phyloP scores from a whole-genome alignment of 164 flowering plant genomes.

The Platanus orientalis region DNA sequence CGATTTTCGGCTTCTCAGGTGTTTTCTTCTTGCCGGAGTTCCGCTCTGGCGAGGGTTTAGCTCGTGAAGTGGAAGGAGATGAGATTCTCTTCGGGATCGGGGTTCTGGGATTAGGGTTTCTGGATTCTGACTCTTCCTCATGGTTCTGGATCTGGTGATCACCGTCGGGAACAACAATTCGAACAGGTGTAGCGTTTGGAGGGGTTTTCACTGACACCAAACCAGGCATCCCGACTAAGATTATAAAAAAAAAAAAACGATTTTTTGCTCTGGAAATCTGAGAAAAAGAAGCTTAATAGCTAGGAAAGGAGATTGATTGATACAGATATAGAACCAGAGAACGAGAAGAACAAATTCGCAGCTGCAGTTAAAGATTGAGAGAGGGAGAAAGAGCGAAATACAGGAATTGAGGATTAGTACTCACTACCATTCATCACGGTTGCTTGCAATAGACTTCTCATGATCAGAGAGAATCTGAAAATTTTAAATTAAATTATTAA shows the following conservation, averaged over 20 bases:
- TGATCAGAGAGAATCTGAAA: neutral
- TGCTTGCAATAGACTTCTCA: slow-evolving; percentile 13
- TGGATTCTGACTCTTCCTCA: slow-evolving; percentile 18
- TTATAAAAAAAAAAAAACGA: neutral
- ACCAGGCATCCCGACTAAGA: slow-evolving; percentile 47
- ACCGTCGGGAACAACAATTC: slow-evolving; percentile 38
- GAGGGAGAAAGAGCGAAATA: slow-evolving; percentile 8
- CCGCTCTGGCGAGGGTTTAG: slow-evolving; percentile 62
- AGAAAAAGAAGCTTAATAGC: neutral
- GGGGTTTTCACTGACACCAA: slow-evolving; percentile 74
- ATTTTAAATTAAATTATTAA: neutral
- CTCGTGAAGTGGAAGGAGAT: slow-evolving; percentile 65
- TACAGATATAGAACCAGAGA: neutral
- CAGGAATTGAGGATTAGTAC: slow-evolving; percentile 5
- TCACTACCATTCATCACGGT: slow-evolving; percentile 7
- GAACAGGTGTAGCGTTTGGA: slow-evolving; percentile 50
- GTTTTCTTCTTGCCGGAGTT: slow-evolving; percentile 48
- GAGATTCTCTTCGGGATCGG: slow-evolving; percentile 52
- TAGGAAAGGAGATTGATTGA: neutral
- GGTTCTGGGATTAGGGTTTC: slow-evolving; percentile 30
- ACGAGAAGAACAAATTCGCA: neutral
- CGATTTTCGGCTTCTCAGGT: slow-evolving; percentile 21
- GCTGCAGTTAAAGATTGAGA: slow-evolving; percentile 5
- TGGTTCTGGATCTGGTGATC: slow-evolving; percentile 23
- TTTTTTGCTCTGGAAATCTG: neutral